A percentile compares a stretch with the other conserved stretches of the same genome.
These are phyloP conservation scores for Phoma sp. DNA, from an alignment of 2,329 filamentous ascomycete species.

Conservation along the genomic window DNA sequence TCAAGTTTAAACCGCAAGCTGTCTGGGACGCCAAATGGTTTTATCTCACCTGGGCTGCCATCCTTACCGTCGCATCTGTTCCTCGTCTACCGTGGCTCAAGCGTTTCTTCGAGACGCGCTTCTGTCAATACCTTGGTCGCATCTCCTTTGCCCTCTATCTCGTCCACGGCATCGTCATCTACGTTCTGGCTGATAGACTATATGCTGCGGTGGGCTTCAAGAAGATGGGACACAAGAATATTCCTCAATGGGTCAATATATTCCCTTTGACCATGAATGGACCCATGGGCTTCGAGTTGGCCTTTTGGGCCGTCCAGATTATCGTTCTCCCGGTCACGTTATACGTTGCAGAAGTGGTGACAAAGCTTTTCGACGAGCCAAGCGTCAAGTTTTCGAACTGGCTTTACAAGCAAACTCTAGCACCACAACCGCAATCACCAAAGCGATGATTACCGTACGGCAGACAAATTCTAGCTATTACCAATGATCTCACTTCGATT, in stretches of 20 bases:
- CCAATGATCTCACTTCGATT: neutral
- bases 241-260: conserved; percentile 65
- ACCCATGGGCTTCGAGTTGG: conserved; percentile 63
- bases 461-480: neutral
- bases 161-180: conserved; percentile 61
- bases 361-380: conserved; percentile 56
- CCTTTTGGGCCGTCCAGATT: conserved; percentile 67
- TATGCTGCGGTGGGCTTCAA: conserved; percentile 68
- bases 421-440: conserved; percentile 20
- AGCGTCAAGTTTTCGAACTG: conserved; percentile 60
- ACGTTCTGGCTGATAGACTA: conserved; percentile 61
- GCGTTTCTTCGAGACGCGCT: conserved; percentile 55
- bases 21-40: conserved; percentile 74
- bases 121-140: conserved; percentile 64
- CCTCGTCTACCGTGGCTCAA: conserved; percentile 63
- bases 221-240: conserved; percentile 58
- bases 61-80: conserved; percentile 63
- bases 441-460: neutral
- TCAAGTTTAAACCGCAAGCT: conserved; percentile 69
- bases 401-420: conserved; percentile 61
- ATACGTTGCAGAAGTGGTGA: conserved; percentile 43
- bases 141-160: conserved; percentile 67
- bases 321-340: conserved; percentile 50
- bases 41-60: conserved; percentile 68
- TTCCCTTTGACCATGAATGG: conserved; percentile 64